A percentile compares a stretch with the other conserved stretches of the same genome.
phyloP scores from a whole-genome alignment of 352 stramenopile genomes.

The Phytophthora crassamura region DNA sequence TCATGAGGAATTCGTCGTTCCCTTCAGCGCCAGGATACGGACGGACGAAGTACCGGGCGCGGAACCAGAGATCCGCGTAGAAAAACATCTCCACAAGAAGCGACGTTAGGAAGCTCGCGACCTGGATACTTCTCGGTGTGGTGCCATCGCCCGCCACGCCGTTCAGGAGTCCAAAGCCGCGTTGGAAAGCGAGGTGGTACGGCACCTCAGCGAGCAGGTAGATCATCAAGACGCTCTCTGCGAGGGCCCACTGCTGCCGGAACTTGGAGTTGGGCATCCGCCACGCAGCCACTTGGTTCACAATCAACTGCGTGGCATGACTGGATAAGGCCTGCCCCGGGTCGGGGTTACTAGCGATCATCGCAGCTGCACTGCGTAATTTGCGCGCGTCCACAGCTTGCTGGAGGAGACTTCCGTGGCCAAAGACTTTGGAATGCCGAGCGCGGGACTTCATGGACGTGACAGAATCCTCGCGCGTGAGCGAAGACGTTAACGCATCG shows the following conservation, averaged over 20 bases:
- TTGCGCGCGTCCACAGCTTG: constrained; percentile 35
- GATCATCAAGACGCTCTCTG: constrained; percentile 42
- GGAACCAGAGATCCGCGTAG: constrained; percentile 55
- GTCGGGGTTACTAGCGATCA: constrained; percentile 2
- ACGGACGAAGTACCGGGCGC: constrained; percentile 51
- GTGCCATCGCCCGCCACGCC: constrained; percentile 29
- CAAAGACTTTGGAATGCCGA: constrained; percentile 39
- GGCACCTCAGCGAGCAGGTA: constrained; percentile 51
- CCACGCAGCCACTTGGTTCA: constrained; percentile 26
- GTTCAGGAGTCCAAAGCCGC: constrained; percentile 54
- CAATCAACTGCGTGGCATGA: constrained; percentile 5
- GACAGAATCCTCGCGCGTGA: constrained; percentile 36
- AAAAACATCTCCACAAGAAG: constrained; percentile 69
- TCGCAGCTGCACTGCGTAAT: constrained; percentile 19
- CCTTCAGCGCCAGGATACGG: constrained; percentile 12
- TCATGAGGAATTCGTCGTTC: constrained; percentile 20
- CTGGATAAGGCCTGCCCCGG: constrained; percentile 11
- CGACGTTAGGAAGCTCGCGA: constrained; percentile 39
- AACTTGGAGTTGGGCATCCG: constrained; percentile 40
- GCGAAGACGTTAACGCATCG: background rate
- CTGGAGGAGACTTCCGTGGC: constrained; percentile 41
- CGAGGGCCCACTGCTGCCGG: constrained; percentile 32
- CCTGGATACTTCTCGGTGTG: constrained; percentile 46
- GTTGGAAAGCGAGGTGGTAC: constrained; percentile 55
- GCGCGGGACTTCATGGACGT: constrained; percentile 46